Evolutionary conservation across 257 asterid genomes (phyloP), one percentile per base, ranked within the genome.

Genomic region (Paraleonurus japonicus): DNA sequence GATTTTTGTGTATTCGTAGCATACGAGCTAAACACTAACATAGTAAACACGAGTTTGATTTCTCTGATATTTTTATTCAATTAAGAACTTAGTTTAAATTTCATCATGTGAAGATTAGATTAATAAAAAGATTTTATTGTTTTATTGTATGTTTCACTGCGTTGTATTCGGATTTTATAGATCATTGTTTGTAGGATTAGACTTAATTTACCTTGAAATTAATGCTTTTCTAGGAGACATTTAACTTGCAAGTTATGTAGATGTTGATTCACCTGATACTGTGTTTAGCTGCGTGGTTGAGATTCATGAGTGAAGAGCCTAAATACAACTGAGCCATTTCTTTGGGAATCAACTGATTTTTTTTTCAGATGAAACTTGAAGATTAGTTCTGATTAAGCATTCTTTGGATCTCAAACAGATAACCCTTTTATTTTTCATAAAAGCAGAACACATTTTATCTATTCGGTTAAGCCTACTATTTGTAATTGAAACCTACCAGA

Each of bases 1-100:
- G 43, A 62, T 27, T 77, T 41, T 16, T 69, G 10, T 51, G 57
- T 62, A 45, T 35, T 48, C 61, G 67, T 70, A 64, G 51, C 24
- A 35, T 26, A 26, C 33, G 23, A 57, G 20, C 57, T 67, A 16
- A 27, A 69, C 5, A 53, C 60, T 20, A 53, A 20, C 60, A 17
- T 3, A 19, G 2, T 53, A 8, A 53, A 20, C 60, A 7, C 28
- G 15, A 19, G 27, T 19, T 53, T 53, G 27, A 6, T 15, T 19
- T 53, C 28, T 53, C 55, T 66, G 50, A 17, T 60, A 23, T 19
- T 24, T 19, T 68, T 32, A 23, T 51, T 59, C 51, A n/a, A 24
- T 43, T 30, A 23, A 19, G 33, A 53, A 28, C 64, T 64, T 33
- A 15, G 54, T 71, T 23, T 55, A 60, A 13, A 66, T 61, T 35